A percentile compares a stretch with the other conserved stretches of the same genome.
Conservation (phyloP, 306 rosid species). For the Cucurbita argyrosperma region DNA sequence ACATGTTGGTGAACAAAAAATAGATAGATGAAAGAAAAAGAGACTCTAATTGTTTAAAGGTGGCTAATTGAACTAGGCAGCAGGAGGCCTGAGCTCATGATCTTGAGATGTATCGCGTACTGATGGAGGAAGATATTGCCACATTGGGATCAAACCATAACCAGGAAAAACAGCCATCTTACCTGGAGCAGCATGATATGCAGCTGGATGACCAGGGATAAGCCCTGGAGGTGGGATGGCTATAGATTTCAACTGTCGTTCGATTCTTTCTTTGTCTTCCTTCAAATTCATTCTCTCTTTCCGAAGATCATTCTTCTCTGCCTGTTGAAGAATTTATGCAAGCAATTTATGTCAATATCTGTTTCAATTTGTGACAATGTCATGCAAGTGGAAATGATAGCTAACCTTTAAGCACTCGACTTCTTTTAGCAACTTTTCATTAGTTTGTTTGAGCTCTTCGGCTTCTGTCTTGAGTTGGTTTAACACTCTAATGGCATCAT, state of each 20-base stretch:
- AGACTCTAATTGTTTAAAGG: background rate
- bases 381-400: background rate
- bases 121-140: slow-evolving; percentile 69
- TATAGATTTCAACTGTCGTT: slow-evolving; percentile 52
- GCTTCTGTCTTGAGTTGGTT: slow-evolving; percentile 62
- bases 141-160: slow-evolving; percentile 72
- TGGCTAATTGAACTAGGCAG: slow-evolving; percentile 36
- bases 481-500: slow-evolving; percentile 72
- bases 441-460: slow-evolving; percentile 60
- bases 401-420: slow-evolving; percentile 63
- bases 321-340: slow-evolving; percentile 23
- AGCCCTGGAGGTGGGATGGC: slow-evolving; percentile 44
- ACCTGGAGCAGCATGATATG: slow-evolving; percentile 38
- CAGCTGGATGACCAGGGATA: slow-evolving; percentile 54
- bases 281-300: slow-evolving; percentile 65
- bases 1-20: slow-evolving; percentile 2
- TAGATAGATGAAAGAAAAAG: background rate
- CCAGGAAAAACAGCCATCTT: slow-evolving; percentile 81
- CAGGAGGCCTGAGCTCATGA: slow-evolving; percentile 97
- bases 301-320: slow-evolving; percentile 77
- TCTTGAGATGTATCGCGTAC: slow-evolving; percentile 68
- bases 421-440: slow-evolving; percentile 61
- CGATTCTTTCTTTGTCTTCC: slow-evolving; percentile 64
- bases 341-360: background rate
- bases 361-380: background rate